Evolutionary conservation across 2,329 filamentous ascomycete genomes (phyloP).

Genomic region (Aspergillus ochraceus): DNA sequence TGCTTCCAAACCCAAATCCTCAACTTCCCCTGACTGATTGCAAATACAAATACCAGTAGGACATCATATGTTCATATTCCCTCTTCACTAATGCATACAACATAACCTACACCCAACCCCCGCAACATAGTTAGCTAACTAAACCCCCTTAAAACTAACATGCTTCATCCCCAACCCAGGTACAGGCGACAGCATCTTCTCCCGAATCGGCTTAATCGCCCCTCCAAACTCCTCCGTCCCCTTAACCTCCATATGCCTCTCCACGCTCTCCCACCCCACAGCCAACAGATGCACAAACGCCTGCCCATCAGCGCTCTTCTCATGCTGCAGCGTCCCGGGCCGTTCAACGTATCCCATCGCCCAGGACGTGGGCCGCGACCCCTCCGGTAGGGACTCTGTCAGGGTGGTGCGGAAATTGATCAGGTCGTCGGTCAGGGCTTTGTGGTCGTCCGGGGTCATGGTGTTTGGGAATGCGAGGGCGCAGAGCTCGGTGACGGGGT

Average conservation of each 20-base stretch:
- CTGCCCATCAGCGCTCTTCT: conserved; percentile 40
- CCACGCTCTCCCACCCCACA: conserved; percentile 54
- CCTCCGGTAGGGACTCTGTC: conserved; percentile 31
- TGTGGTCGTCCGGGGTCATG: conserved; percentile 27
- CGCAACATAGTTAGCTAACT: background rate
- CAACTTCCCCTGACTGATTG: background rate
- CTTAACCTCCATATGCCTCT: conserved; percentile 50
- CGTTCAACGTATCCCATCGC: conserved; percentile 39
- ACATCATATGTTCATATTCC: too few species aligned
- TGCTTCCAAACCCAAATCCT: background rate
- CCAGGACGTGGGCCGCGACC: conserved; percentile 29
- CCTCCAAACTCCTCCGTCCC: conserved; percentile 47
- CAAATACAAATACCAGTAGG: too few species aligned
- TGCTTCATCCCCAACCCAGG: conserved; percentile 48
- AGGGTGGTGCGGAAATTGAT: conserved; percentile 39
- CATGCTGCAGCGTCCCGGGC: conserved; percentile 31
- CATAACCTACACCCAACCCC: too few species aligned
- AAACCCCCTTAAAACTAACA: conserved; percentile 40
- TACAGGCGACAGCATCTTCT: conserved; percentile 36
- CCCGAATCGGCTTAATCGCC: conserved; percentile 43
- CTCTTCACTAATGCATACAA: too few species aligned
- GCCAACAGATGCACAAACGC: conserved; percentile 46
- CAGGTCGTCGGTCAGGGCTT: conserved; percentile 32
- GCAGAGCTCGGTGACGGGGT: conserved; percentile 53
- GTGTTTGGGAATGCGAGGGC: conserved; percentile 45